Evolutionary conservation across 1,139 yeast species (phyloP).

Genomic region (Chernovozyma sophiae-reginae): DNA sequence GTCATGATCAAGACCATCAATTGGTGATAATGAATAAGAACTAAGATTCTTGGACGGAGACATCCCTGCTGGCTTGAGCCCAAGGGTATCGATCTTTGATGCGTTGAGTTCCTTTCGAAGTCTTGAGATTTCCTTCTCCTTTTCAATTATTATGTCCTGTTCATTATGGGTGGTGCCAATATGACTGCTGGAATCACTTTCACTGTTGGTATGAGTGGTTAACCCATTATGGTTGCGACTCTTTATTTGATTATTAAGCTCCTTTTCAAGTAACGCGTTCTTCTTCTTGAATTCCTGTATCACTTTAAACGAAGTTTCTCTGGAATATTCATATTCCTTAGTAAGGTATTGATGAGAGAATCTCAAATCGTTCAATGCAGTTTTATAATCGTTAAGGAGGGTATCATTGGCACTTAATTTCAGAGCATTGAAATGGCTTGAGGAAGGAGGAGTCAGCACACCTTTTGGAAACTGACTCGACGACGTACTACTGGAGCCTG

Average conservation of each 20-base stretch:
- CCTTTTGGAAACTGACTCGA: constrained; percentile 10
- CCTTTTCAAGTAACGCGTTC: constrained; percentile 41
- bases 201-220: background rate
- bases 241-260: constrained; percentile 20
- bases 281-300: constrained; percentile 48
- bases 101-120: constrained; percentile 46
- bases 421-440: constrained; percentile 17
- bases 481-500: background rate
- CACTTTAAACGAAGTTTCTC: constrained; percentile 44
- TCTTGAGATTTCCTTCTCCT: constrained; percentile 42
- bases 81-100: constrained; percentile 49
- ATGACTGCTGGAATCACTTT: background rate
- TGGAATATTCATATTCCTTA: constrained; percentile 57
- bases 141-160: constrained; percentile 20
- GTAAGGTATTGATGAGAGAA: constrained; percentile 61
- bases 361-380: constrained; percentile 57
- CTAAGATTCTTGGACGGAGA: constrained; percentile 7
- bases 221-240: background rate
- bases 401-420: constrained; percentile 18
- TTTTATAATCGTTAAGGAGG: constrained; percentile 40
- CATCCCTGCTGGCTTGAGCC: constrained; percentile 16
- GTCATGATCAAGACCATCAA: constrained; percentile 7
- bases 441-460: constrained; percentile 6
- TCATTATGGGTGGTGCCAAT: background rate
- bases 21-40: constrained; percentile 1